Evolutionary conservation across 2,329 filamentous ascomycete genomes (phyloP).

Genomic region (Neonectria punicea): DNA sequence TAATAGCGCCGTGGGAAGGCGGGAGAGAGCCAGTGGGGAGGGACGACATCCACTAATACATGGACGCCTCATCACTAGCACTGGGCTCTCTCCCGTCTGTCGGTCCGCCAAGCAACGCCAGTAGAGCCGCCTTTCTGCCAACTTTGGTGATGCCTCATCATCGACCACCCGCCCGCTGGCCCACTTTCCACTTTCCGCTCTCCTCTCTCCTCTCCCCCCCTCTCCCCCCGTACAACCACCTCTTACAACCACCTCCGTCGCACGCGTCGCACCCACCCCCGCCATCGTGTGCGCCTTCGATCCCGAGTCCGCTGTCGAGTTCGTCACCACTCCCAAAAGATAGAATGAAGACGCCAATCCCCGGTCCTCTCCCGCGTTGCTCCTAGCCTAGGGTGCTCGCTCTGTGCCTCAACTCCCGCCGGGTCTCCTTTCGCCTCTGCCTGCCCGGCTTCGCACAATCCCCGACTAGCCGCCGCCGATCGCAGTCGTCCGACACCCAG

Average conservation of each 20-base stretch:
- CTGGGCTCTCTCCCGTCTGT: slow-evolving; percentile 12
- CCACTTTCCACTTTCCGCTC: slow-evolving; percentile 9
- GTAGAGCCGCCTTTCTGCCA: not conserved
- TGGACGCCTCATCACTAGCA: too few relatives aligned
- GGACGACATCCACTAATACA: too few relatives aligned
- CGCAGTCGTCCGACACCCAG: slow-evolving; percentile 11
- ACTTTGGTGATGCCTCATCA: slow-evolving; percentile 22
- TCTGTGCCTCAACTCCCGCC: slow-evolving; percentile 3
- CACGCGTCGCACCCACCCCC: not conserved
- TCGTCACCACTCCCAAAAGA: not conserved
- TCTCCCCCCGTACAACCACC: not conserved
- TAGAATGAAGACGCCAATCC: slow-evolving; percentile 26
- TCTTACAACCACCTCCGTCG: not conserved
- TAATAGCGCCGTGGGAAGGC: too few relatives aligned
- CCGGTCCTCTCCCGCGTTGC: slow-evolving; percentile 13
- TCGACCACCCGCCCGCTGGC: not conserved
- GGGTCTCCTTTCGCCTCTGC: not conserved
- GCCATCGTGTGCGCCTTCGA: slow-evolving; percentile 2
- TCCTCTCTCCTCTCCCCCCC: not conserved
- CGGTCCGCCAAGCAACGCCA: slow-evolving; percentile 19
- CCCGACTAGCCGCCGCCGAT: slow-evolving; percentile 11
- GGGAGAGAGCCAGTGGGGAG: too few relatives aligned
- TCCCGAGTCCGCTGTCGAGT: slow-evolving; percentile 3
- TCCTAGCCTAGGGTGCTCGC: slow-evolving; percentile 22
- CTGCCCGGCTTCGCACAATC: slow-evolving; percentile 4